Evolutionary conservation across 805 yeast species (phyloP), one percentile per base, ranked within the genome.

Genomic region (Myxozyma neglecta): DNA sequence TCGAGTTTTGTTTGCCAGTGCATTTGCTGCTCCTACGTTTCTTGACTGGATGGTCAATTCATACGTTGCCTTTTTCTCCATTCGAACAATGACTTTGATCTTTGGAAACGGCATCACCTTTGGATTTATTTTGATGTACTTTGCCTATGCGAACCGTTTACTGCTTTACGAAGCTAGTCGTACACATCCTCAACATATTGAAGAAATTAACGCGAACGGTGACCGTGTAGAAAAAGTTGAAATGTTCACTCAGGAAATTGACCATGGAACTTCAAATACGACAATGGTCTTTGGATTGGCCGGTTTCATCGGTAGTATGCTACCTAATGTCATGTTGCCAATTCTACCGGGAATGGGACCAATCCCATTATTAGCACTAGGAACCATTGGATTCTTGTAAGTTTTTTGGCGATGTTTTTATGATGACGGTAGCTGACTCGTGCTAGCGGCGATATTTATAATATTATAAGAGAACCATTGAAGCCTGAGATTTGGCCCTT

Each of bases 241-340:
- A 18, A 20, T 40, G 39, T 16, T 32, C 14, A 40, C 47, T 36
- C 51, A 52, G 35, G 59, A 54, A 4, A 18, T 60, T 13, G 45
- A 53, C 32, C 32, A 56, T 16, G 61, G 50, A 9, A 56, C 66
- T 7, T 9, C 53, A 14, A 59, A 63, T 46, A 52, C 66, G 24
- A 56, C 53, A 2, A 18, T 59, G 20, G 40, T 60, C 11, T 63
- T 60, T 39, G 43, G 64, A 9, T 14, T 63, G 6, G 66, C 64
- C 44, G 46, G 59, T 14, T 56, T 63, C 37, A 57, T 53, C 7
- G 66, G 60, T 6, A 53, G 56, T 32, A 44, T 57, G 42, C 24
- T 63, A 35, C 66, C 66, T 6, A 53, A 56, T 45, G 52, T 54
- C 9, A 13, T 51, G 39, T 37, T 63, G 8, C 66, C 66, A 4